These are phyloP conservation scores for Talaromyces sp. DNA, from an alignment of 2,329 filamentous ascomycete species.

Conservation along the genomic window DNA sequence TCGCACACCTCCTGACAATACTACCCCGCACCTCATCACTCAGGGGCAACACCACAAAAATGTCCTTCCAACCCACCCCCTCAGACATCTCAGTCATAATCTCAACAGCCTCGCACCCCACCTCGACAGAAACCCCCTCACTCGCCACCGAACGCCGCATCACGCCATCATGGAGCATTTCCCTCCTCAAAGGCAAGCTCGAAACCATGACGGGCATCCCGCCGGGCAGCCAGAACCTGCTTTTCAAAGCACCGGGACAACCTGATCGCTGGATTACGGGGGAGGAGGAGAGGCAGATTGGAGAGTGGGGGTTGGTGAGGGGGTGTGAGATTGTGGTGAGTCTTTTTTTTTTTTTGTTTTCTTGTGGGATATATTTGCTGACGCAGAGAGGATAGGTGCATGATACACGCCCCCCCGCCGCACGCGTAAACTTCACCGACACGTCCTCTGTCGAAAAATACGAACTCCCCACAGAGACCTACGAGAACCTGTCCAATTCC, in stretches of 20 bases:
- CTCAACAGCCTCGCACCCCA: slow-evolving; percentile 21
- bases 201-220: slow-evolving; percentile 92
- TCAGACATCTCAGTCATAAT: slow-evolving; percentile 36
- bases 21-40: not conserved
- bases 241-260: slow-evolving; percentile 59
- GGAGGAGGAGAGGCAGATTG: slow-evolving; percentile 62
- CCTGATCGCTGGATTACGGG: slow-evolving; percentile 60
- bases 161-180: slow-evolving; percentile 85
- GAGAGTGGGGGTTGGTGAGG: slow-evolving; percentile 40
- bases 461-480: slow-evolving; percentile 77
- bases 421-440: slow-evolving; percentile 76
- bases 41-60: not conserved
- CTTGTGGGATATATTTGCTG: not conserved
- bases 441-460: slow-evolving; percentile 81
- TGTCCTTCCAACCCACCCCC: slow-evolving; percentile 28
- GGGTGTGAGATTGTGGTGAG: slow-evolving; percentile 41
- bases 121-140: slow-evolving; percentile 21
- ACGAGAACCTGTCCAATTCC: slow-evolving; percentile 78
- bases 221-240: slow-evolving; percentile 69
- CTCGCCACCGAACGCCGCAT: slow-evolving; percentile 79
- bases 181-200: slow-evolving; percentile 76
- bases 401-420: slow-evolving; percentile 71
- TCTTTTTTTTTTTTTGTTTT: not conserved
- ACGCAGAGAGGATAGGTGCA: slow-evolving; percentile 53
- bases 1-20: not conserved